Percentiles rank a stretch among this genome's conserved stretches.
These are phyloP conservation scores for Sporothrix schenckii DNA, from an alignment of 2,329 filamentous ascomycete species.

Conservation along the genomic window DNA sequence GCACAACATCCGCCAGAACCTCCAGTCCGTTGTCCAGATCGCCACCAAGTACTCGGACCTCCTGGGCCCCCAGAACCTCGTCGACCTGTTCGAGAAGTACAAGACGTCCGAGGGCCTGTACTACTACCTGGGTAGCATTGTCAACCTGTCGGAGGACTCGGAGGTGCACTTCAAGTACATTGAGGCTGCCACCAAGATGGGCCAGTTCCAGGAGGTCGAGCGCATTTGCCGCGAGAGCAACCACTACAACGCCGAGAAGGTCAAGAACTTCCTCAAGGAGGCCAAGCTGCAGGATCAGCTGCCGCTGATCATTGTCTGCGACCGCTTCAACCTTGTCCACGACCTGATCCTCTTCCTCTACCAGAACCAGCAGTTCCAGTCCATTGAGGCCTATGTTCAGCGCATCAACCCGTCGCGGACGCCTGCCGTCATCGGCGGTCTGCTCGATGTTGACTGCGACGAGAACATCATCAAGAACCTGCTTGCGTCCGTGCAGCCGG, in stretches of 20 bases:
- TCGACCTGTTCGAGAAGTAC: slow-evolving; percentile 96
- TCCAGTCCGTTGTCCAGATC: slow-evolving; percentile 91
- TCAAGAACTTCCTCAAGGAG: slow-evolving; percentile 99
- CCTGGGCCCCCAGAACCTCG: slow-evolving; percentile 81
- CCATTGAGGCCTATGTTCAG: slow-evolving; percentile 97
- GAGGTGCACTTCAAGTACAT: slow-evolving; percentile 99
- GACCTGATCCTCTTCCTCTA: slow-evolving; percentile 95
- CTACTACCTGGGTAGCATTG: slow-evolving; percentile 97
- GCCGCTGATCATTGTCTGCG: slow-evolving; percentile 96
- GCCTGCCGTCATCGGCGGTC: slow-evolving; percentile 87
- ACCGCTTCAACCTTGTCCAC: slow-evolving; percentile 99
- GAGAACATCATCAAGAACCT: slow-evolving; percentile 95
- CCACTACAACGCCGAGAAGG: slow-evolving; percentile 87
- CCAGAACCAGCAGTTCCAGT: slow-evolving; percentile 99
- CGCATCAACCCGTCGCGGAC: slow-evolving; percentile 90
- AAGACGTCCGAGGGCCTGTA: slow-evolving; percentile 95
- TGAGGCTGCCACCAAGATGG: slow-evolving; percentile 91
- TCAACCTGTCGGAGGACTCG: slow-evolving; percentile 92
- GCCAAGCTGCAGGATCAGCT: slow-evolving; percentile 89
- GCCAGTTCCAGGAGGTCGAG: slow-evolving; percentile 93
- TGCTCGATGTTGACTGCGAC: slow-evolving; percentile 96
- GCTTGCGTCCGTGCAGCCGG: slow-evolving; percentile 78
- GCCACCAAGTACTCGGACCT: slow-evolving; percentile 98
- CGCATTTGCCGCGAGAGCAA: slow-evolving; percentile 95
- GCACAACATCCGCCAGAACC: slow-evolving; percentile 92